phyloP scores from a whole-genome alignment of 179 eudicot species.

The Drosera spatulata region DNA sequence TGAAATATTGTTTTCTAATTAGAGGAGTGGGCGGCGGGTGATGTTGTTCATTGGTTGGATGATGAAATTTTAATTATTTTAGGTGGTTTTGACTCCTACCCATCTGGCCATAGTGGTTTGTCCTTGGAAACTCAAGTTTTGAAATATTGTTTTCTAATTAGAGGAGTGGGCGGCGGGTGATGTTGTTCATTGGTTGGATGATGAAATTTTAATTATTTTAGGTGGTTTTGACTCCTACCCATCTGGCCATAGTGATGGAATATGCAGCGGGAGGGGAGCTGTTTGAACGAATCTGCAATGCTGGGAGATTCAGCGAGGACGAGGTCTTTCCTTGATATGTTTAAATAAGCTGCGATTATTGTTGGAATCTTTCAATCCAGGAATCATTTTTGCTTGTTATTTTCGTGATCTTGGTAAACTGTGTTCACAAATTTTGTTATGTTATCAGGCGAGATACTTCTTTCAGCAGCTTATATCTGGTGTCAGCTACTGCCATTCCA shows the following conservation, averaged over 20 bases:
- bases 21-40: too few species aligned
- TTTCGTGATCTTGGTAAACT: too few species aligned
- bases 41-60: too few species aligned
- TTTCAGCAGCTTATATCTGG: constrained; percentile 15
- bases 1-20: too few species aligned
- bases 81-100: constrained; percentile 13
- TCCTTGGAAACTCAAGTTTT: too few species aligned
- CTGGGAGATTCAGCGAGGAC: constrained; percentile 12
- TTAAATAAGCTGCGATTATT: too few species aligned
- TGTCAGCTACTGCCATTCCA: constrained; percentile 11
- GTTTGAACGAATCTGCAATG: constrained; percentile 10
- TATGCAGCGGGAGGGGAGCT: constrained; percentile 16
- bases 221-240: constrained; percentile 14
- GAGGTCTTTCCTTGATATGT: constrained; percentile 1
- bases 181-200: neutral
- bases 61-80: too few species aligned
- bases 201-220: neutral
- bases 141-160: too few species aligned
- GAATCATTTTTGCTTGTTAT: too few species aligned
- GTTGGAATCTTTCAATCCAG: too few species aligned
- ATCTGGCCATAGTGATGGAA: constrained; percentile 16
- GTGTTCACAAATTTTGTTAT: neutral
- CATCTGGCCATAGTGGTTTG: constrained; percentile 17
- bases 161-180: neutral
- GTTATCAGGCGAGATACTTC: constrained; percentile 11